Evolutionary conservation across 257 asterid species (phyloP).

Genomic region (Solanum chilense): DNA sequence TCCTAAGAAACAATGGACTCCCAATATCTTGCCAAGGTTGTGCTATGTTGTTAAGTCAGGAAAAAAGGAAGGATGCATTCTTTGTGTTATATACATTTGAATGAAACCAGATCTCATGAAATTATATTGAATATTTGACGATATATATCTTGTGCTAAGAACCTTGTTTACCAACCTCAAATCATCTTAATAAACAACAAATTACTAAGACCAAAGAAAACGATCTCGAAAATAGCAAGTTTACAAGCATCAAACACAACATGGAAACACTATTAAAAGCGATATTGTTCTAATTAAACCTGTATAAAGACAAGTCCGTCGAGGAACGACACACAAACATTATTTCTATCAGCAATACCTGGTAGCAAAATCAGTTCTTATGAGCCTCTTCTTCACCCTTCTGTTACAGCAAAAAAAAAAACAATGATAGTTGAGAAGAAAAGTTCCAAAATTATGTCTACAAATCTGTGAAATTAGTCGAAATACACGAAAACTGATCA

Average conservation of each 20-base stretch:
- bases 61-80: background rate
- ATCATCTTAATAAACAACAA: background rate
- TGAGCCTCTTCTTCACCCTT: slow-evolving; percentile 15
- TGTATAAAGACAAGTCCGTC: background rate
- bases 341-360: background rate
- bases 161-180: background rate
- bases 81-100: too few relatives aligned
- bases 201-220: background rate
- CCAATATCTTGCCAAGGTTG: background rate
- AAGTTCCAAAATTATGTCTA: background rate
- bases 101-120: background rate
- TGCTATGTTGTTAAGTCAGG: background rate
- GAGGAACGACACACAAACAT: background rate
- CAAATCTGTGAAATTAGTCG: too few relatives aligned
- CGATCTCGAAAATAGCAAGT: background rate
- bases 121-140: background rate
- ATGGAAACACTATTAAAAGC: background rate
- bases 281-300: background rate
- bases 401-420: slow-evolving; percentile 4
- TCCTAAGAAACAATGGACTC: too few relatives aligned
- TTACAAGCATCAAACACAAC: background rate
- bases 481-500: too few relatives aligned
- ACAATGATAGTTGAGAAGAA: background rate
- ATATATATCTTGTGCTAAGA: too few relatives aligned
- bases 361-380: slow-evolving; percentile 7